Percentiles rank a stretch among this genome's conserved stretches.
Evolutionary conservation across 1,284 basidiomycete species (phyloP).

Genomic region (Quambalaria eucalypti): DNA sequence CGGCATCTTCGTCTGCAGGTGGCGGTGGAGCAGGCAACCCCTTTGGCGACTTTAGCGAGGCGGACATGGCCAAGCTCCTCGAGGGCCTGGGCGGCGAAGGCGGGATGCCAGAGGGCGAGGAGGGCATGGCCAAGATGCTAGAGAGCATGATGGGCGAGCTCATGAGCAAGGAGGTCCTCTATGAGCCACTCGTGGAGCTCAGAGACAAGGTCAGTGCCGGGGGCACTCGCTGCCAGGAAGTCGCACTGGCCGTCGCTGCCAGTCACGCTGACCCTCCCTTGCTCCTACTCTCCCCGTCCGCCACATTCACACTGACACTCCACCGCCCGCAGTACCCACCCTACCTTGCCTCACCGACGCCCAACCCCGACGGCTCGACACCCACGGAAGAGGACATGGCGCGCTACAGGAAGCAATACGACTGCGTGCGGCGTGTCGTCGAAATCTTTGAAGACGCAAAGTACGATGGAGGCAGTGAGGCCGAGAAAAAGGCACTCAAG

Average conservation of each 20-base stretch:
- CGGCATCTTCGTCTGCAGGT: slow-evolving; percentile 8
- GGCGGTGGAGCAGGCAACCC: slow-evolving; percentile 47
- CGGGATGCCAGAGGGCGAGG: slow-evolving; percentile 37
- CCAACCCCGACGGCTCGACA: slow-evolving; percentile 10
- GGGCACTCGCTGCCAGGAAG: background rate
- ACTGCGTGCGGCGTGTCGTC: slow-evolving; percentile 62
- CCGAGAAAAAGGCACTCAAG: slow-evolving; percentile 56
- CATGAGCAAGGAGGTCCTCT: slow-evolving; percentile 85
- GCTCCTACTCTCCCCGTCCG: background rate
- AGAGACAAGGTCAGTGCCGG: slow-evolving; percentile 61
- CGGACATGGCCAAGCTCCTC: slow-evolving; percentile 61
- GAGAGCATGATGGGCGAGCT: slow-evolving; percentile 87
- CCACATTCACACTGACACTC: background rate
- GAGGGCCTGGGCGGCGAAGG: slow-evolving; percentile 46
- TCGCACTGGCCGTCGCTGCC: background rate
- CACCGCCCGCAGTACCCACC: slow-evolving; percentile 66
- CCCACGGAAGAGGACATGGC: slow-evolving; percentile 59
- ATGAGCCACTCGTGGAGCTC: slow-evolving; percentile 84
- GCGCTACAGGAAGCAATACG: slow-evolving; percentile 63
- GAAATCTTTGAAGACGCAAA: slow-evolving; percentile 61
- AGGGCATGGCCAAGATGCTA: slow-evolving; percentile 65
- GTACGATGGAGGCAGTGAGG: slow-evolving; percentile 47
- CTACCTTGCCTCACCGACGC: slow-evolving; percentile 60
- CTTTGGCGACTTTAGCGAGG: slow-evolving; percentile 49
- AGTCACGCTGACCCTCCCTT: background rate